phyloP scores from a whole-genome alignment of 1,284 basidiomycete species.

The Cutaneotrichosporon spelunceum region DNA sequence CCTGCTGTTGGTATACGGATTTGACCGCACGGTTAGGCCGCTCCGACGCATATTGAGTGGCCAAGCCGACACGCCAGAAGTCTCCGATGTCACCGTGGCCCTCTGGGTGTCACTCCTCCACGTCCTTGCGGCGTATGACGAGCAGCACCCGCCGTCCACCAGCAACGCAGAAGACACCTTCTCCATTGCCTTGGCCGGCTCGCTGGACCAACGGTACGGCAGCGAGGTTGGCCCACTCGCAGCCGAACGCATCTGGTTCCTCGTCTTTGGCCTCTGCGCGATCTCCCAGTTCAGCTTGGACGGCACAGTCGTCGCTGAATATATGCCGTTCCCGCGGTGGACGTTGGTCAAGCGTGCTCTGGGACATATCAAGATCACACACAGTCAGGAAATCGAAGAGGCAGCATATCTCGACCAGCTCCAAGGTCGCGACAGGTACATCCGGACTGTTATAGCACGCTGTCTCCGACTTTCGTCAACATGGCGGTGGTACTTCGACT shows the following conservation, averaged over 20 bases:
- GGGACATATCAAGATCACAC: conserved; percentile 60
- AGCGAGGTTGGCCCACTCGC: conserved; percentile 53
- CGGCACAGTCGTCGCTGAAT: conserved; percentile 54
- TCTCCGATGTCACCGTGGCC: conserved; percentile 59
- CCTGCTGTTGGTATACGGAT: conserved; percentile 59
- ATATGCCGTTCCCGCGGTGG: conserved; percentile 65
- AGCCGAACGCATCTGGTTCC: conserved; percentile 71
- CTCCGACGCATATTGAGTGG: conserved; percentile 45
- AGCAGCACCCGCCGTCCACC: neutral
- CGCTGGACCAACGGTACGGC: conserved; percentile 39
- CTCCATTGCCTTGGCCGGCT: conserved; percentile 47
- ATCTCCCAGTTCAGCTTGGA: conserved; percentile 73
- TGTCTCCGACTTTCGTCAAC: conserved; percentile 66
- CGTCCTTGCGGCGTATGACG: conserved; percentile 41
- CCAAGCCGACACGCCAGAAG: conserved; percentile 44
- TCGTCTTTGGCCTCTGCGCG: conserved; percentile 66
- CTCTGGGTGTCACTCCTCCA: conserved; percentile 76
- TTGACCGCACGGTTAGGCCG: conserved; percentile 56
- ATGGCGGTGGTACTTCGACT: conserved; percentile 73
- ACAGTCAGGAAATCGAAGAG: conserved; percentile 58
- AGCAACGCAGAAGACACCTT: conserved; percentile 46
- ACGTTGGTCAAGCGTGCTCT: conserved; percentile 61
- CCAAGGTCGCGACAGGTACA: conserved; percentile 68
- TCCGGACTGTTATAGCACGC: conserved; percentile 67
- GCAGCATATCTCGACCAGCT: conserved; percentile 54